Evolutionary conservation across 768 basidiomycete species (phyloP), one percentile per base, ranked within the genome.

Genomic region (Psilocybe cyanescens): DNA sequence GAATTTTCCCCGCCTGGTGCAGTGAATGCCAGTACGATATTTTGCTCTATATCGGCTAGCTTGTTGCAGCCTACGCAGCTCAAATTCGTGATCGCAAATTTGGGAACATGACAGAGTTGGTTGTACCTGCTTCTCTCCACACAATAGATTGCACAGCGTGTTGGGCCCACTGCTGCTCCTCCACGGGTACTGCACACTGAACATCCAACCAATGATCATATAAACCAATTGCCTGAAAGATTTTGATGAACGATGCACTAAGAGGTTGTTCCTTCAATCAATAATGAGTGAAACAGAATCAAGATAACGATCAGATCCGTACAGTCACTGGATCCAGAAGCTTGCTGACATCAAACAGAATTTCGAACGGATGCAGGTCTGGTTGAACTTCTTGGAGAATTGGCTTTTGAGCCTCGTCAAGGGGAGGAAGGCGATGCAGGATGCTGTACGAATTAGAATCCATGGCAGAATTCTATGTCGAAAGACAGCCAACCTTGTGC

Each of bases 311-410:
- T 16, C 17, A 59, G 55, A 63, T 7, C 67, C 79, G 24, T 70
- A 90, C 91, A 70, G 85, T 83, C 68, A 81, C 75, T 8, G 89
- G 84, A 45, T 86, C 83, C 56, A 92, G 73, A n/a, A 94, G 80
- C 71, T 94, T 94, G 69, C 82, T 81, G 11, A 90, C 86, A 70
- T 94, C 93, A 67, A 82, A 88, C 45, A 94, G 79, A 41, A 93
- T 79, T 71, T 94, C 92, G 3, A 87, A 78, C 12, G 92, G 90
- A 64, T 92, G 87, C 39, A 91, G 77, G 67, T 90, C 84, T 3
- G 88, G 83, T 68, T 94, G 91, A 9, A 92, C 82, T 73, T 90
- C 87, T 67, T 92, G 91, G 28, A 93, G 70, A 49, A 78, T 69
- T 28, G 83, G 86, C 65, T 78, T 83, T 54, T 75, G 76, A 1